Evolutionary conservation across 768 basidiomycete genomes (phyloP).

Genomic region (Lactarius tabidus): DNA sequence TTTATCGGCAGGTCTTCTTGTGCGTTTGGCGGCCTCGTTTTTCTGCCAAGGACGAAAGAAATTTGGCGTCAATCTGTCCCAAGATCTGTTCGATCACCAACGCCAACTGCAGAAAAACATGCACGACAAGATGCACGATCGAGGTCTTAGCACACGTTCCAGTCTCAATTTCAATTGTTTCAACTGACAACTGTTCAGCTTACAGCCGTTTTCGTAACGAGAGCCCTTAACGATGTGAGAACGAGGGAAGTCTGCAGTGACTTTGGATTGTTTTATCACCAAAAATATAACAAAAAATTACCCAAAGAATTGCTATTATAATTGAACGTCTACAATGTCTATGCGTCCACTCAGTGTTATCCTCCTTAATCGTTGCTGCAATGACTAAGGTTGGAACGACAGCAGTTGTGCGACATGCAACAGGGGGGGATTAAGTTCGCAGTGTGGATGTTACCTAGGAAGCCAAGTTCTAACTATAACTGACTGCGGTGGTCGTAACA

Average conservation of each 20-base stretch:
- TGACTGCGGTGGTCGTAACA: background rate
- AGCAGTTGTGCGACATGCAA: background rate
- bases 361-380: background rate
- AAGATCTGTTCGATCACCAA: constrained; percentile 6
- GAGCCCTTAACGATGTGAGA: background rate
- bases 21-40: background rate
- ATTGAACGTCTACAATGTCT: too few relatives aligned
- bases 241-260: too few relatives aligned
- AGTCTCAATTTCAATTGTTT: background rate
- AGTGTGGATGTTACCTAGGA: background rate
- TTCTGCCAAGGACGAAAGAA: background rate
- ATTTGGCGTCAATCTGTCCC: background rate
- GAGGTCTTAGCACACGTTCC: background rate
- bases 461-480: background rate
- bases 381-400: background rate
- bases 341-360: background rate
- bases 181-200: background rate
- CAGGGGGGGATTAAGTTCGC: background rate
- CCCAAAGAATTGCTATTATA: too few relatives aligned
- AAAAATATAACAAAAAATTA: too few relatives aligned
- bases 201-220: background rate
- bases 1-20: background rate
- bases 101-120: background rate
- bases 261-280: too few relatives aligned
- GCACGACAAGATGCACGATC: constrained; percentile 1